phyloP scores from a whole-genome alignment of 1,284 basidiomycete species.

The Cystobasidium pallidum region DNA sequence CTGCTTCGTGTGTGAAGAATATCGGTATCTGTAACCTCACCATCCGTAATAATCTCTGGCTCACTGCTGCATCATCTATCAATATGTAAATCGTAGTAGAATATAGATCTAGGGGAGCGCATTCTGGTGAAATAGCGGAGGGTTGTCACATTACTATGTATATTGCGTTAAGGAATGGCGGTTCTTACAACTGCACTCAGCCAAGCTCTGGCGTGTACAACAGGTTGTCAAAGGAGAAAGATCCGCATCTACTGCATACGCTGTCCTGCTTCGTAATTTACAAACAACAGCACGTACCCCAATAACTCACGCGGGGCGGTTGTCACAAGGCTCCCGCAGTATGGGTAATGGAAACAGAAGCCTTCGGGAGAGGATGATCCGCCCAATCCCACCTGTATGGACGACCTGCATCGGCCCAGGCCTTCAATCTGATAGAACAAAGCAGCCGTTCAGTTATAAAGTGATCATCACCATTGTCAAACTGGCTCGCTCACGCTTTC shows the following conservation, averaged over 20 bases:
- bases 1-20: too few relatives aligned
- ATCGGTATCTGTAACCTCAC: too few relatives aligned
- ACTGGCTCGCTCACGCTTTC: conserved; percentile 22
- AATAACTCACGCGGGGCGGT: background rate
- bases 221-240: background rate
- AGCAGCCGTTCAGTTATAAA: background rate
- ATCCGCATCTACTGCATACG: background rate
- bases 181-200: background rate
- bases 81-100: background rate
- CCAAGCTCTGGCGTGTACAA: background rate
- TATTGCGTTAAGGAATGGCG: background rate
- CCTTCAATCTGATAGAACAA: conserved; percentile 20
- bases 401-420: conserved; percentile 29
- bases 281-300: background rate
- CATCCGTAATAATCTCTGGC: background rate
- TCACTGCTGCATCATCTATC: background rate
- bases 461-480: background rate
- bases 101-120: too few relatives aligned
- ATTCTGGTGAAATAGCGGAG: too few relatives aligned
- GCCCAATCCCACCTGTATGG: conserved; percentile 38
- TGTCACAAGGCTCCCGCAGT: background rate
- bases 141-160: background rate
- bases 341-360: background rate
- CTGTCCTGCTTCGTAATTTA: background rate
- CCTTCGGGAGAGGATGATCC: conserved; percentile 6